Evolutionary conservation across 2,329 filamentous ascomycete genomes (phyloP).

Genomic region (Metarhizium rileyi): DNA sequence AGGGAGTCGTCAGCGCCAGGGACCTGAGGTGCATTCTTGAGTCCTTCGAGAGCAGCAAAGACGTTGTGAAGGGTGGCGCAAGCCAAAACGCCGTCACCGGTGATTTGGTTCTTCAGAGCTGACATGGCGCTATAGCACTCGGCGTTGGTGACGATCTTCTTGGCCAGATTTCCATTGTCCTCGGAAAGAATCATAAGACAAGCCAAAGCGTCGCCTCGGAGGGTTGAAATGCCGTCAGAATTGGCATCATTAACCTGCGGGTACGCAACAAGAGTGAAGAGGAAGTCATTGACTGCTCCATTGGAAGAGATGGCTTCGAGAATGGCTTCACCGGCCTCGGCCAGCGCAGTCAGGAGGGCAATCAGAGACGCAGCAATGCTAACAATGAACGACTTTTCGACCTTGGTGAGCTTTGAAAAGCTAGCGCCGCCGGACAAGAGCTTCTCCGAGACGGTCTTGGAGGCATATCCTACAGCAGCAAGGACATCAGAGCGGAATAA

Average conservation of each 20-base stretch:
- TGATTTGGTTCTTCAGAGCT: conserved; percentile 36
- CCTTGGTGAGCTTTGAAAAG: conserved; percentile 39
- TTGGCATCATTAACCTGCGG: conserved; percentile 33
- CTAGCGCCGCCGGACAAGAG: conserved; percentile 29
- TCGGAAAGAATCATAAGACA: conserved; percentile 51
- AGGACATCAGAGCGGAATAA: conserved; percentile 52
- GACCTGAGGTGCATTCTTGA: conserved; percentile 12
- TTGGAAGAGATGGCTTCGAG: conserved; percentile 42
- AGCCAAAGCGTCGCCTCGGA: conserved; percentile 39
- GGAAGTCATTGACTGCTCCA: conserved; percentile 38
- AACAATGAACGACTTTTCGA: conserved; percentile 44
- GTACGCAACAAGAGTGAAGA: conserved; percentile 42
- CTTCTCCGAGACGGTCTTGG: conserved; percentile 36
- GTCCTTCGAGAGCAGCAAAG: conserved; percentile 33
- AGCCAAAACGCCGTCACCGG: conserved; percentile 42
- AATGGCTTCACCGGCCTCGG: conserved; percentile 52
- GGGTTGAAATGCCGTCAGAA: conserved; percentile 25
- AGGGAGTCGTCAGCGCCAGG: conserved; percentile 23
- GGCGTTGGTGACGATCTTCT: conserved; percentile 38
- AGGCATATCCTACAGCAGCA: conserved; percentile 48
- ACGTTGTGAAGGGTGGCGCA: conserved; percentile 55
- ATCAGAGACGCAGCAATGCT: conserved; percentile 44
- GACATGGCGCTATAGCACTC: conserved; percentile 40
- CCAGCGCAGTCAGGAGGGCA: conserved; percentile 42
- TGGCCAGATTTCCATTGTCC: conserved; percentile 44